Conservation (phyloP, 345 rosid species). For the Citrus sp. region DNA sequence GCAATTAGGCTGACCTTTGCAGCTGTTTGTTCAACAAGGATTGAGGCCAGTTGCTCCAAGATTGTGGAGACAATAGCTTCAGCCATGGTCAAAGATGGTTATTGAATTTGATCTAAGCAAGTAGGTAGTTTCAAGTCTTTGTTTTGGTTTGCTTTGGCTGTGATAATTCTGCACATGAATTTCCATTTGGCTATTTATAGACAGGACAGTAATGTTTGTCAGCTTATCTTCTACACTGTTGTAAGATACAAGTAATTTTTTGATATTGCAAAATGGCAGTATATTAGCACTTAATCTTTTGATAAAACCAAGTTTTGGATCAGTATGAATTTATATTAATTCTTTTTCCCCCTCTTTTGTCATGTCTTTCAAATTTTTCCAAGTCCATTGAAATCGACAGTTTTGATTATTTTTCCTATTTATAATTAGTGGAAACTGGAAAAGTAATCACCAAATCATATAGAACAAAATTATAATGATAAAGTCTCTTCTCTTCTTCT, state of each 20-base stretch:
- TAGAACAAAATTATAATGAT: neutral
- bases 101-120: too few species aligned
- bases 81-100: neutral
- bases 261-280: neutral
- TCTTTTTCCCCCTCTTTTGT: neutral
- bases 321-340: neutral
- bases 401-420: neutral
- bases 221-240: neutral
- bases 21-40: neutral
- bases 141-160: too few species aligned
- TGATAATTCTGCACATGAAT: too few species aligned
- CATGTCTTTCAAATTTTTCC: neutral
- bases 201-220: too few species aligned
- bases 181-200: too few species aligned
- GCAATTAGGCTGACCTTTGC: neutral
- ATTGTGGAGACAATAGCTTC: neutral
- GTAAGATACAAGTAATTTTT: neutral
- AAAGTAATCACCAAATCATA: neutral
- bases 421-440: neutral
- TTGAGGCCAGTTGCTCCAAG: neutral
- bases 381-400: neutral
- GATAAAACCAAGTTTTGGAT: neutral
- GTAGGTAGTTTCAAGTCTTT: too few species aligned
- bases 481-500: neutral
- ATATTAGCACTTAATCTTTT: neutral